These are phyloP conservation scores for Earliella scabrosa DNA, from an alignment of 1,284 basidiomycete genomes.

Conservation along the genomic window DNA sequence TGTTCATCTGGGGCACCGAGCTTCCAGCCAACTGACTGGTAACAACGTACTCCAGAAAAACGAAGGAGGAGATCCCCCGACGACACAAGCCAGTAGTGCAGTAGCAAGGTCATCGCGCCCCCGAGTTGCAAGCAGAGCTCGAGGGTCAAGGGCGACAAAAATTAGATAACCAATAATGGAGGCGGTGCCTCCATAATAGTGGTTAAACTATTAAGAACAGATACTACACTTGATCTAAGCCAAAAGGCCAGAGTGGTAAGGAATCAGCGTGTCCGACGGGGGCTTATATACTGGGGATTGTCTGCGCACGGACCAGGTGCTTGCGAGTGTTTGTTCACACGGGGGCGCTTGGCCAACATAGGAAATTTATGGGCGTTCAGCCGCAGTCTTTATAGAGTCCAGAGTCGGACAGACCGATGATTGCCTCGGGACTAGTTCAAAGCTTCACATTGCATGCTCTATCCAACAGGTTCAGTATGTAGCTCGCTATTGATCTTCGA, in stretches of 20 bases:
- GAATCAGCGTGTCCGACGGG: neutral
- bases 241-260: conserved; percentile 90
- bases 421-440: no score
- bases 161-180: conserved; percentile 35
- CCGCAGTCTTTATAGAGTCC: neutral
- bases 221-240: conserved; percentile 98
- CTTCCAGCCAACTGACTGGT: conserved; percentile 8
- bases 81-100: conserved; percentile 28
- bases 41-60: conserved; percentile 16
- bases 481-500: neutral
- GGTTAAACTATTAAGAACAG: conserved; percentile 87
- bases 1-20: conserved; percentile 9
- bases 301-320: conserved; percentile 10
- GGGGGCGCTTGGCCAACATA: neutral
- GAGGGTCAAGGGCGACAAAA: conserved; percentile 27
- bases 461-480: no score
- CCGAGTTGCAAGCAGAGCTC: conserved; percentile 30
- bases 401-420: no score
- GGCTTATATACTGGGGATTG: neutral
- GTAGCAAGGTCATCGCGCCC: conserved; percentile 28
- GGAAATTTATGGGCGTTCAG: neutral
- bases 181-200: conserved; percentile 58
- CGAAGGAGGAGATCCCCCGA: conserved; percentile 23
- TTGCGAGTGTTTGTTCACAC: neutral
- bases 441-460: no score